Conservation (phyloP, 805 yeast genomes). For the Zygosaccharomyces lentus region DNA sequence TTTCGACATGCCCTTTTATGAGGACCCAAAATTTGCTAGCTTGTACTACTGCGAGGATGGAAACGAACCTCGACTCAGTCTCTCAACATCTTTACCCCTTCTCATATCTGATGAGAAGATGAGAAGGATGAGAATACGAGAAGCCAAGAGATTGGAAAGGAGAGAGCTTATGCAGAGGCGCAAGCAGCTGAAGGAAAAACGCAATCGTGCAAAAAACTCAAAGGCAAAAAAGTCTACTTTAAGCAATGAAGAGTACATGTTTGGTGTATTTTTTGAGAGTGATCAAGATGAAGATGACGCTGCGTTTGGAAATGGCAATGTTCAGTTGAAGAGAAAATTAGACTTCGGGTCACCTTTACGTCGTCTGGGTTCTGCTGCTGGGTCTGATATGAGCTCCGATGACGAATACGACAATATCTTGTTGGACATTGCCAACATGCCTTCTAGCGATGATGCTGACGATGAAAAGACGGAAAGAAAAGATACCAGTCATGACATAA, state of each 20-base stretch:
- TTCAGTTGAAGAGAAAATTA: conserved; percentile 5
- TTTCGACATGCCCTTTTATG: conserved; percentile 40
- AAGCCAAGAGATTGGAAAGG: conserved; percentile 29
- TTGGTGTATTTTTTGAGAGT: conserved; percentile 33
- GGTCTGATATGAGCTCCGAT: conserved; percentile 28
- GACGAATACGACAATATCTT: conserved; percentile 36
- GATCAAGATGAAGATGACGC: conserved; percentile 23
- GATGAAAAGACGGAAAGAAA: conserved; percentile 36
- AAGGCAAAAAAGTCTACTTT: conserved; percentile 37
- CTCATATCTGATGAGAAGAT: conserved; percentile 31
- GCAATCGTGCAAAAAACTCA: conserved; percentile 18
- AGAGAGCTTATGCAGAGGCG: conserved; percentile 31
- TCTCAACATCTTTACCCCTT: conserved; percentile 34
- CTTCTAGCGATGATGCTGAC: conserved; percentile 35
- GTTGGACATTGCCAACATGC: conserved; percentile 33
- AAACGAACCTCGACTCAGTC: conserved; percentile 31
- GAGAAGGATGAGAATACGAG: conserved; percentile 24
- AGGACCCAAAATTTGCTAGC: conserved; percentile 38
- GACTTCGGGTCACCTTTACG: conserved; percentile 26
- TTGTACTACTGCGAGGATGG: conserved; percentile 33
- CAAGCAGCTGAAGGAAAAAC: conserved; percentile 19
- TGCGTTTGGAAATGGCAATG: conserved; percentile 1
- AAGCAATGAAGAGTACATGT: conserved; percentile 33
- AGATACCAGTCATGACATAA: conserved; percentile 36
- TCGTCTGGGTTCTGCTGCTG: conserved; percentile 20